A percentile compares a stretch with the other conserved stretches of the same genome.
phyloP scores from a whole-genome alignment of 2,329 filamentous ascomycete genomes.

The Stachybotrys echinatus region DNA sequence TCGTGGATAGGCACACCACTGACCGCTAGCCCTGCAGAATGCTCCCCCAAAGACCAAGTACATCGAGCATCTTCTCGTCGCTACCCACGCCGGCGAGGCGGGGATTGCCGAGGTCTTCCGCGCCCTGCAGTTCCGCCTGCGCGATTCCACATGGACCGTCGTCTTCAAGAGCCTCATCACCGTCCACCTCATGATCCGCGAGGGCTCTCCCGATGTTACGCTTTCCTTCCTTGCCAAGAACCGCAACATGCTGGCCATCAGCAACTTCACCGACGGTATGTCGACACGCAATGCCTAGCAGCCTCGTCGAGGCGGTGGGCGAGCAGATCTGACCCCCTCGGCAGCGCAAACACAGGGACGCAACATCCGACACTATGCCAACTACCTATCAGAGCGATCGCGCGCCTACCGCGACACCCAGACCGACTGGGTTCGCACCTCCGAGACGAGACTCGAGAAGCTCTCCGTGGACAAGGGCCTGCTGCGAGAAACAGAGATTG shows the following conservation, averaged over 20 bases:
- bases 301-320: neutral
- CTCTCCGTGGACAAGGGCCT: conserved; percentile 88
- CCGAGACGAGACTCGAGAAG: conserved; percentile 77
- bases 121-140: conserved; percentile 78
- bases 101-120: conserved; percentile 95
- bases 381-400: conserved; percentile 79
- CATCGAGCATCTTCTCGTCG: conserved; percentile 94
- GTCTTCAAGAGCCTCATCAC: conserved; percentile 97
- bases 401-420: conserved; percentile 79
- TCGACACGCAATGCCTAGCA: conserved; percentile 8
- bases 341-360: conserved; percentile 88
- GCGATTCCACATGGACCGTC: conserved; percentile 99
- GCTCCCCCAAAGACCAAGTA: conserved; percentile 98
- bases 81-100: conserved; percentile 89
- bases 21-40: conserved; percentile 49
- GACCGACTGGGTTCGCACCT: conserved; percentile 82
- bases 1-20: neutral
- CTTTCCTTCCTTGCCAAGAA: conserved; percentile 78
- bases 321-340: conserved; percentile 2
- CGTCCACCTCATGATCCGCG: conserved; percentile 93
- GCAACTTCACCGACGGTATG: conserved; percentile 87
- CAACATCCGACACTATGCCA: conserved; percentile 88
- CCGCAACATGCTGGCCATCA: conserved; percentile 78
- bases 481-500: conserved; percentile 81
- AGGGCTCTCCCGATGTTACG: conserved; percentile 85